Evolutionary conservation across 2,329 filamentous ascomycete species (phyloP).

Genomic region (Fusarium succisae): DNA sequence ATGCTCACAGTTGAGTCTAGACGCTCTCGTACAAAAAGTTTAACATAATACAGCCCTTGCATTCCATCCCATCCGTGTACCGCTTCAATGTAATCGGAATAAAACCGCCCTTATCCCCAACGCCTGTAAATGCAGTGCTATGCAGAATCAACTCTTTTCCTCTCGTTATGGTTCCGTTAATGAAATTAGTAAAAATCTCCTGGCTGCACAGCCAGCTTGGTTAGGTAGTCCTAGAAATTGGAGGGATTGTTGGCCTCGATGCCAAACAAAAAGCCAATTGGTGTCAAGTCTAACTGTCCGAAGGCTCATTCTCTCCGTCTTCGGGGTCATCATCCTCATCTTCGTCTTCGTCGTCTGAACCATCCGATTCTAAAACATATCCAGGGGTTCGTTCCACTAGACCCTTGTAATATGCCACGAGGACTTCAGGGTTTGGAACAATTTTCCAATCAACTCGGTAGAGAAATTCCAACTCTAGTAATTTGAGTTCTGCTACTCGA

Average conservation of each 20-base stretch:
- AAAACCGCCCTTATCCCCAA: constrained; percentile 28
- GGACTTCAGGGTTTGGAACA: constrained; percentile 90
- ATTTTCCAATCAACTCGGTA: constrained; percentile 96
- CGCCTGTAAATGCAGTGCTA: constrained; percentile 40
- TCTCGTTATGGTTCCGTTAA: constrained; percentile 18
- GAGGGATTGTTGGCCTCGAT: constrained; percentile 3
- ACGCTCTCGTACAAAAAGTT: constrained; percentile 16
- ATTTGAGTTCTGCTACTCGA: constrained; percentile 85
- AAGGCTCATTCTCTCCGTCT: constrained; percentile 26
- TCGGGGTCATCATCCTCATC: constrained; percentile 35
- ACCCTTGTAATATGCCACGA: constrained; percentile 92
- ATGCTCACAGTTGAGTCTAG: constrained; percentile 10
- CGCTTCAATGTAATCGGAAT: constrained; percentile 19
- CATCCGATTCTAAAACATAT: constrained; percentile 60
- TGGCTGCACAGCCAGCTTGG: background rate
- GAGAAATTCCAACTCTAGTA: constrained; percentile 92
- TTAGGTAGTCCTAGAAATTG: background rate
- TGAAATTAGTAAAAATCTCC: constrained; percentile 6
- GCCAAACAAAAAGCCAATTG: background rate
- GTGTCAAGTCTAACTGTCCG: constrained; percentile 9
- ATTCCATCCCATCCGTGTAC: constrained; percentile 20
- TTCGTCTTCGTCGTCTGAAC: constrained; percentile 47
- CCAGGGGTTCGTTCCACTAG: constrained; percentile 75
- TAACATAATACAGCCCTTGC: constrained; percentile 18
- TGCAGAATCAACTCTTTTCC: constrained; percentile 25